Conservation (phyloP, 768 basidiomycete species). For the Phaeotremella skinneri region DNA sequence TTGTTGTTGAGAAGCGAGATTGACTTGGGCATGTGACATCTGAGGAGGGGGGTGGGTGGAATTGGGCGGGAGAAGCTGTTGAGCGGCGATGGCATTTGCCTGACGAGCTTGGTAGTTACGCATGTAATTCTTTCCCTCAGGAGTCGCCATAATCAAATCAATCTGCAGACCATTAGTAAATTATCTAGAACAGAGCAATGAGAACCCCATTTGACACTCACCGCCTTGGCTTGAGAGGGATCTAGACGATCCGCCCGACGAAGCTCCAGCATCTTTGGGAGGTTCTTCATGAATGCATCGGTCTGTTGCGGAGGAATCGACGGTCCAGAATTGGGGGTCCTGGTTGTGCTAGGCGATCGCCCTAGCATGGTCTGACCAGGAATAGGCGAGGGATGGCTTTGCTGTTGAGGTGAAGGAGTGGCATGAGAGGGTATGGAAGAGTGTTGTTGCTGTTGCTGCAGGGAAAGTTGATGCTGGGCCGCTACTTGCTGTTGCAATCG, state of each 20-base stretch:
- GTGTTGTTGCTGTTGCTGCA: slow-evolving; percentile 22
- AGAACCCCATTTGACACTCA: slow-evolving; percentile 13
- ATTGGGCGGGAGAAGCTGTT: slow-evolving; percentile 21
- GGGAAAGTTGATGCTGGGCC: slow-evolving; percentile 6
- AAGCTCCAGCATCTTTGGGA: slow-evolving; percentile 35
- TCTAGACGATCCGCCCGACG: slow-evolving; percentile 27
- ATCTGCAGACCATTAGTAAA: slow-evolving; percentile 24
- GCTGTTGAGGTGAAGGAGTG: slow-evolving; percentile 4
- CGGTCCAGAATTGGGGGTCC: neutral
- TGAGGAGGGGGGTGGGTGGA: slow-evolving; percentile 23
- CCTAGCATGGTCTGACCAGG: neutral
- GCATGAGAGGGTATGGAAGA: neutral
- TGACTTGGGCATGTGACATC: slow-evolving; percentile 25
- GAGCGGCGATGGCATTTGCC: slow-evolving; percentile 6
- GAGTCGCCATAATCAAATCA: slow-evolving; percentile 26
- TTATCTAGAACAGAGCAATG: neutral
- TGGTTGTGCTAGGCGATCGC: neutral
- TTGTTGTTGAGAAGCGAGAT: slow-evolving; percentile 29
- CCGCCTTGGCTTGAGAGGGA: slow-evolving; percentile 34
- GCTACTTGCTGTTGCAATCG: slow-evolving; percentile 19
- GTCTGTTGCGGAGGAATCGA: neutral
- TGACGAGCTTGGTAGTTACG: slow-evolving; percentile 11
- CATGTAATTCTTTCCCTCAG: slow-evolving; percentile 31
- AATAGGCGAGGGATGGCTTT: neutral
- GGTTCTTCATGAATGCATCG: slow-evolving; percentile 30